These are phyloP conservation scores for Coelastrella sp. DNA, from an alignment of 139 green algal species.

Conservation along the genomic window DNA sequence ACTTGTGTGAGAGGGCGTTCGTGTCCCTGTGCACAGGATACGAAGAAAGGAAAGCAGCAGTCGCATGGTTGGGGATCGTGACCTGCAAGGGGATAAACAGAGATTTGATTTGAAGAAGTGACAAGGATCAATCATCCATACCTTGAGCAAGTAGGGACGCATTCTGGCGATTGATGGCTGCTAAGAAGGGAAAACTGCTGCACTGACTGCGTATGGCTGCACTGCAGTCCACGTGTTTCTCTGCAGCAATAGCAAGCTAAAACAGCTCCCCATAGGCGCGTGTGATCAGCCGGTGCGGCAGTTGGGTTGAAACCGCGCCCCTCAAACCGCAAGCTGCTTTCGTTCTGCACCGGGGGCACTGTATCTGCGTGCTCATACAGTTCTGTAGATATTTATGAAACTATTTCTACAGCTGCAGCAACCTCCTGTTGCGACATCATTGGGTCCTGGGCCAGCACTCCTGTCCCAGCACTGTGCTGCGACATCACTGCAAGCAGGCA, in stretches of 20 bases:
- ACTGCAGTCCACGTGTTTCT: background rate
- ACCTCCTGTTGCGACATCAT: too few relatives aligned
- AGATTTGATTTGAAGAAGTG: background rate
- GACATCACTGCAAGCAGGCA: too few relatives aligned
- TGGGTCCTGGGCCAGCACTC: too few relatives aligned
- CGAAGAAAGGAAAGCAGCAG: background rate
- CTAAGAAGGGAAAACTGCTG: background rate
- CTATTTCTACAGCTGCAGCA: too few relatives aligned
- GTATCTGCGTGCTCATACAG: too few relatives aligned
- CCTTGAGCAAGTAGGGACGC: conserved; percentile 31
- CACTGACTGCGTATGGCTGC: background rate
- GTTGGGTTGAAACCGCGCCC: background rate
- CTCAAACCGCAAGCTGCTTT: background rate
- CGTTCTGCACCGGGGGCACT: background rate
- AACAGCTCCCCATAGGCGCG: background rate
- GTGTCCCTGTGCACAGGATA: conserved; percentile 87
- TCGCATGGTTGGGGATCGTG: background rate
- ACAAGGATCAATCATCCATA: background rate
- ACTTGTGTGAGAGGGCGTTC: conserved; percentile 91
- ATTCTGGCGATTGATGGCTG: conserved; percentile 4
- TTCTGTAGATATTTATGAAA: too few relatives aligned
- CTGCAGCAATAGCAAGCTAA: background rate
- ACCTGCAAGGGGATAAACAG: background rate
- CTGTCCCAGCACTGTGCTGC: too few relatives aligned
- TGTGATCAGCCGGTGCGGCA: background rate